Evolutionary conservation across 2,329 filamentous ascomycete genomes (phyloP), one percentile per base, ranked within the genome.

Genomic region (Metarhizium humberi): DNA sequence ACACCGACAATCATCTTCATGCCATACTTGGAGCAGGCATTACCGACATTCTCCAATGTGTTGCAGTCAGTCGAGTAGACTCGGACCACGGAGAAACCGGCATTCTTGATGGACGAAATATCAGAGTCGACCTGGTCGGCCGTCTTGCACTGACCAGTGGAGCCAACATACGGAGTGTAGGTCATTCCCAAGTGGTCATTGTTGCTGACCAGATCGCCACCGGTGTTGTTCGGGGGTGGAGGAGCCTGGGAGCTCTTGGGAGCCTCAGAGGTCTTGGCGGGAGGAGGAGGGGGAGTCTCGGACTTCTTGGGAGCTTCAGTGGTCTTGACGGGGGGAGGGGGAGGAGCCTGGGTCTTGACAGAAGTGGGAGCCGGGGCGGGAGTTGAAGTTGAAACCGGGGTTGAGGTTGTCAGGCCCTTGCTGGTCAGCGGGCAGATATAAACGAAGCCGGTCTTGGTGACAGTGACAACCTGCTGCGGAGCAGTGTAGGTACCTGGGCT

Each of bases 61-160:
- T 81, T 78, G 80, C 92, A 97, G 81, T 96, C 92, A 63, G 91
- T 92, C 61, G 87, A 90, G 84, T 97, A 97, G 69, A 94, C 78
- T 71, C 92, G 92, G 69, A 92, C 71, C 51, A 80, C 76, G 60
- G 73, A 73, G 81, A 92, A 90, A 57, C 87, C 88, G 61, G 81
- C 80, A 53, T 63, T 51, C 66, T 84, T 80, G 67, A 92, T 87
- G 57, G 71, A 62, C 43, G 71, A 69, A 61, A 92, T 78, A 61
- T 92, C 87, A 29, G 64, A 54, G 58, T 76, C 67, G 57, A 92
- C 82, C 50, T 79, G 69, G n/a, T 60, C 59, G 58, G 78, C 72
- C 57, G 68, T 66, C 82, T 88, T 90, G 85, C 89, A 92, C 51
- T 73, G 64, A 58, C 81, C 80, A 52, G 74, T 73, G 53, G 67